These are phyloP conservation scores for Mariannaea elegans DNA, from an alignment of 2,329 filamentous ascomycete species.

Conservation along the genomic window DNA sequence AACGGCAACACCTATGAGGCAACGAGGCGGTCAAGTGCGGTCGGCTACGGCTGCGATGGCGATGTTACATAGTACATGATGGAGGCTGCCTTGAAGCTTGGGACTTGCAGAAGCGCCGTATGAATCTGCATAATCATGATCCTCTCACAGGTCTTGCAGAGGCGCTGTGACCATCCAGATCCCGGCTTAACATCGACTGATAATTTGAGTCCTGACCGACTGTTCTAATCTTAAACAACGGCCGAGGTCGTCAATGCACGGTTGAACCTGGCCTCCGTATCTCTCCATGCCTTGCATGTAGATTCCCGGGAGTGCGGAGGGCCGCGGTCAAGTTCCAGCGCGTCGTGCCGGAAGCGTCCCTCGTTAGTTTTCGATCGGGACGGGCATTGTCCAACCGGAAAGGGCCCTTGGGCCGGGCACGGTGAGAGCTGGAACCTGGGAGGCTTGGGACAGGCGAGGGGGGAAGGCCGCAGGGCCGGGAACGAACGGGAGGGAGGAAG, in stretches of 20 bases:
- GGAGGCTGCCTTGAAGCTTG: background rate
- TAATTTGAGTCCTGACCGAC: conserved; percentile 10
- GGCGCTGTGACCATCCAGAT: conserved; percentile 11
- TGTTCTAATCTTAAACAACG: conserved; percentile 8
- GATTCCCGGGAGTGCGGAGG: conserved; percentile 32
- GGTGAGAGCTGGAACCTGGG: conserved; percentile 23
- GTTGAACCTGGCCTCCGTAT: conserved; percentile 20
- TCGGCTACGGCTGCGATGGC: background rate
- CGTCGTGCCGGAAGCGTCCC: conserved; percentile 2
- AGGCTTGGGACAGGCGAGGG: conserved; percentile 9
- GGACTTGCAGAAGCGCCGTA: conserved; percentile 2
- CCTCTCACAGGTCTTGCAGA: background rate
- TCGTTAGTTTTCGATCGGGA: conserved; percentile 32
- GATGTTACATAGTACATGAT: background rate
- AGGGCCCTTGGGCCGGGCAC: conserved; percentile 29
- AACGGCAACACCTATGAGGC: background rate
- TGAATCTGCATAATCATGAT: background rate
- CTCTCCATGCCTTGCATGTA: conserved; percentile 25
- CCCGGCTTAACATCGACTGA: conserved; percentile 13
- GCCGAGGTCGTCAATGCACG: conserved; percentile 22
- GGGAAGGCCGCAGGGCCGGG: conserved; percentile 30
- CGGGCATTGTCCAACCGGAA: conserved; percentile 37
- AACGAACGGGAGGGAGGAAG: conserved; percentile 34
- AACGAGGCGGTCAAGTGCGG: background rate
- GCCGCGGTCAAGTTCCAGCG: conserved; percentile 18